phyloP scores from a whole-genome alignment of 2,329 filamentous ascomycete genomes.

The Macrophomina pseudophaseolina region DNA sequence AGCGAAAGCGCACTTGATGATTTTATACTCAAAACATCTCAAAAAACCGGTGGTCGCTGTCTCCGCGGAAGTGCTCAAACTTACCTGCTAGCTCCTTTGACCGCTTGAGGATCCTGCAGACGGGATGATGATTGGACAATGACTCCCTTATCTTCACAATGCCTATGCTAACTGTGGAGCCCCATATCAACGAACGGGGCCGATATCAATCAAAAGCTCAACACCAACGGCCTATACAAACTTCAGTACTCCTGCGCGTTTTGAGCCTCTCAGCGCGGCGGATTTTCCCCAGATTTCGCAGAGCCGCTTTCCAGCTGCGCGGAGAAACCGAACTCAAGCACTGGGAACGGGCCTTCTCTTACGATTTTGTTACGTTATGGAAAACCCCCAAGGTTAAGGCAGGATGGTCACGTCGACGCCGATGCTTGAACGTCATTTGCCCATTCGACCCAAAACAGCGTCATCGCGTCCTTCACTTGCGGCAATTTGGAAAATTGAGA shows the following conservation, averaged over 20 bases:
- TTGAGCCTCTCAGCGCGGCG: background rate
- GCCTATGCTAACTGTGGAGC: background rate
- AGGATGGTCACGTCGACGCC: slow-evolving; percentile 13
- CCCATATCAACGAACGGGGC: background rate
- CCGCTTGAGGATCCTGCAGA: background rate
- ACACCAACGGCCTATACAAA: slow-evolving; percentile 17
- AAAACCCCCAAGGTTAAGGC: slow-evolving; percentile 11
- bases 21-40: background rate
- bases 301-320: background rate
- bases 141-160: slow-evolving; percentile 16
- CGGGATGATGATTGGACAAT: slow-evolving; percentile 12
- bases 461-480: background rate
- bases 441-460: background rate
- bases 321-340: slow-evolving; percentile 19
- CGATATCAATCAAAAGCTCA: slow-evolving; percentile 6
- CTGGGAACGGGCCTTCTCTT: background rate
- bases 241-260: background rate
- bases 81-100: background rate
- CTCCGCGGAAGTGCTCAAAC: slow-evolving; percentile 15
- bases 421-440: slow-evolving; percentile 2
- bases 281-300: background rate
- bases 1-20: too few species aligned
- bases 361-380: slow-evolving; percentile 25
- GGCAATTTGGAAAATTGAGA: background rate
- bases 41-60: background rate